Base-by-base conservation (phyloP, 495 filamentous ascomycete species). In the Penicillium cosmopolitanum region DNA sequence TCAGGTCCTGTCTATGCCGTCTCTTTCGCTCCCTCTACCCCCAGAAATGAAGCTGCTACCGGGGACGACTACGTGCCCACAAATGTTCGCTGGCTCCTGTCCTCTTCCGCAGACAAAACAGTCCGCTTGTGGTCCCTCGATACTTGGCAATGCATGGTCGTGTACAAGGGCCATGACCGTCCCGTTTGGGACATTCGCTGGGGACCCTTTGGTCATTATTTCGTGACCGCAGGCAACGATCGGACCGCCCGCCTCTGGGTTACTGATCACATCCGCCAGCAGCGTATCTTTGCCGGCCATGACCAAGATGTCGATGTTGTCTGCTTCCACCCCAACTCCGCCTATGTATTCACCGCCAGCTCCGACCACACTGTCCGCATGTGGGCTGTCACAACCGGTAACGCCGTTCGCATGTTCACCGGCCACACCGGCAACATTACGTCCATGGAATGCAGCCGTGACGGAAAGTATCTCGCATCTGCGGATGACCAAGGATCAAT, bases 121-220 rank as follows among this genome's bases (percentile, higher is more conserved):
- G 80, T 97, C 58, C 87, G 96, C 25, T 82, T 98, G 15, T 98
- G 95, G 95, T 96, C 90, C 28, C 79, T 98, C 4, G 93, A 97
- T 51, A 79, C 86, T 3, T 98, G 90, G 89, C 81, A 89, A 36
- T 95, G 89, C 63, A 83, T 98, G 60, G 94, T 96, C 47, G 85
- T 95, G 13, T 98, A 97, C 77, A 96, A 92, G 71, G 89, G 89
- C 16, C 93, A 97, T 61, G 88, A 95, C 58, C 88, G 87, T 13
- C 92, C 93, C 0, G 87, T 98, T 15, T 95, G 91, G 85, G 89
- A 93, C 59, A 79, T 97, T 5, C 82, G 84, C 16, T 98, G 93
- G 88, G 88, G 90, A n/a, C 96, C 96, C 0, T 92, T 89, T 56
- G 95, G 96, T 4, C 92, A 97, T 70, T 98, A 98, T 75, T 98